Evolutionary conservation across 805 yeast species (phyloP).

Genomic region (Pichia manshurica): DNA sequence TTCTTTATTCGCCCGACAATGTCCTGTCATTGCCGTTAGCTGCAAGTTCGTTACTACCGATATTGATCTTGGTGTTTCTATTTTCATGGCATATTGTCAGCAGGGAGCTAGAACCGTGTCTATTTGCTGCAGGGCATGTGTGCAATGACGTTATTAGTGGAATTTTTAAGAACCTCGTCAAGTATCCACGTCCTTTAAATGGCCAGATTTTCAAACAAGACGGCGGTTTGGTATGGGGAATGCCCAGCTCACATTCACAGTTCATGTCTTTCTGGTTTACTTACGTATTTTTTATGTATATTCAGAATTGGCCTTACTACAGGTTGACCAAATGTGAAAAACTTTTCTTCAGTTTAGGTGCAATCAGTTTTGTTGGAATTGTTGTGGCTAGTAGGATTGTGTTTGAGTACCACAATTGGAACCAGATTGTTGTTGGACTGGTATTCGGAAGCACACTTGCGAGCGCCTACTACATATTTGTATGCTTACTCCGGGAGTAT

Average conservation of each 20-base stretch:
- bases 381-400: conserved; percentile 71
- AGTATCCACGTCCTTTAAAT: conserved; percentile 64
- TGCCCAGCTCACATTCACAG: conserved; percentile 97
- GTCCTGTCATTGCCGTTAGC: conserved; percentile 56
- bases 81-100: conserved; percentile 78
- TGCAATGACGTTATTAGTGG: conserved; percentile 69
- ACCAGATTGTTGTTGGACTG: conserved; percentile 73
- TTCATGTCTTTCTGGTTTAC: conserved; percentile 83
- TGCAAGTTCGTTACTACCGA: conserved; percentile 74
- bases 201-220: conserved; percentile 34
- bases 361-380: neutral
- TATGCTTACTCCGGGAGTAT: conserved; percentile 51
- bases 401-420: conserved; percentile 65
- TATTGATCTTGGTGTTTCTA: conserved; percentile 69
- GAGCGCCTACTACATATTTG: conserved; percentile 45
- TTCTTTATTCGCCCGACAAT: conserved; percentile 68
- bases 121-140: conserved; percentile 83
- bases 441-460: conserved; percentile 60
- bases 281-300: conserved; percentile 43
- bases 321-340: conserved; percentile 21
- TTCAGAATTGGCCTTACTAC: conserved; percentile 33
- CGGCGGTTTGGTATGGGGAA: conserved; percentile 59
- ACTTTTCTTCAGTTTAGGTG: conserved; percentile 14
- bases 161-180: conserved; percentile 54
- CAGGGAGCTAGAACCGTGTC: conserved; percentile 78